These are phyloP conservation scores for Gonapodya sp. DNA, from an alignment of 192 early-diverging fungal genomes.

Conservation along the genomic window DNA sequence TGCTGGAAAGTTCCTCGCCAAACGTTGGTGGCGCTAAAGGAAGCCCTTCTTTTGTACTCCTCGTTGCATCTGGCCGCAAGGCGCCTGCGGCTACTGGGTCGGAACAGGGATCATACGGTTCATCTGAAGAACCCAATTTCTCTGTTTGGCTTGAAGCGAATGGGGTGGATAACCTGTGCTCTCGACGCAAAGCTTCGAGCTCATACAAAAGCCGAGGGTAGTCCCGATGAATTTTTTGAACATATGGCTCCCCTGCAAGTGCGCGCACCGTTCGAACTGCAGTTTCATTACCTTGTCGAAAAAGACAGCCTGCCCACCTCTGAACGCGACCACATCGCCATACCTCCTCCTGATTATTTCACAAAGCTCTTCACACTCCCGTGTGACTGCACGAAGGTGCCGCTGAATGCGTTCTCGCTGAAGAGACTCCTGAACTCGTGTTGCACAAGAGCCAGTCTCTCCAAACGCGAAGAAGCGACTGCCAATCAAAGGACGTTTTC, in stretches of 20 bases:
- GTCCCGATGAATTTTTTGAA: background rate
- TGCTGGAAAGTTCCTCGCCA: no score
- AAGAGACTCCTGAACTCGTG: background rate
- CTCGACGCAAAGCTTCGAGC: background rate
- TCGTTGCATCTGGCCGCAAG: no score
- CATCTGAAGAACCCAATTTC: no score
- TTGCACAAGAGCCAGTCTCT: background rate
- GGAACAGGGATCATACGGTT: no score
- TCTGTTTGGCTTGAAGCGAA: no score
- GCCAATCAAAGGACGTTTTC: no score
- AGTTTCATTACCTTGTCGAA: background rate
- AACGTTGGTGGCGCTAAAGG: no score
- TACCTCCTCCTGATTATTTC: background rate
- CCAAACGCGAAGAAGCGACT: background rate
- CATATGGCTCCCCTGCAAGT: background rate
- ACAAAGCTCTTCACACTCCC: background rate
- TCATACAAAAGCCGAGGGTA: background rate
- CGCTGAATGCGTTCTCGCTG: background rate
- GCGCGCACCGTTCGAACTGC: background rate
- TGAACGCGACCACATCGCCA: background rate
- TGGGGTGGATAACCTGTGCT: background rate
- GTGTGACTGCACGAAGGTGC: background rate
- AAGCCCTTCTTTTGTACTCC: no score
- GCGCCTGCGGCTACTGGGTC: no score
- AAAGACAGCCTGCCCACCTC: background rate